Percentiles rank a stretch among this genome's conserved stretches.
Conservation (phyloP, 371 early-diverging fungal species). For the Mortierella sp. region DNA sequence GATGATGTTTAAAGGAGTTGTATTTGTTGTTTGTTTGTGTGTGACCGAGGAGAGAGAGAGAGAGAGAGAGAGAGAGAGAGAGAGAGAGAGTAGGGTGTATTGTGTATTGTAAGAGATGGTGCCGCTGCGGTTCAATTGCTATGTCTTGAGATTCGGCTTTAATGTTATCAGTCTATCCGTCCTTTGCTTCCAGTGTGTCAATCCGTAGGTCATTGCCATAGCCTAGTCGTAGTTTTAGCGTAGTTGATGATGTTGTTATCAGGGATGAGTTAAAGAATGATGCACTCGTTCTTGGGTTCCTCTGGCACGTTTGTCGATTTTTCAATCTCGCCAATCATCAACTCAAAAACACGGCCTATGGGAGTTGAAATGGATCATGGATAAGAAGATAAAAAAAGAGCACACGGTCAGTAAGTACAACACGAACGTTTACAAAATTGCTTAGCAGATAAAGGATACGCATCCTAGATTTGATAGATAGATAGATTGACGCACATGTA, state of each 20-base stretch:
- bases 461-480: constrained; percentile 3
- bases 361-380: not conserved
- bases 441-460: not conserved
- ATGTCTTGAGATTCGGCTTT: not conserved
- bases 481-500: not conserved
- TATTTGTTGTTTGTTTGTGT: not conserved
- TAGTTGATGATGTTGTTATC: not conserved
- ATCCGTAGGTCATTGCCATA: not conserved
- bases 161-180: not conserved
- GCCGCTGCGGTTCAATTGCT: not conserved
- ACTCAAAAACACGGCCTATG: constrained; percentile 76
- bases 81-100: not conserved
- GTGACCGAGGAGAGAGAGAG: not conserved
- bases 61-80: too few relatives aligned
- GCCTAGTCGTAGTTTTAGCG: not conserved
- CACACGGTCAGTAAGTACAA: not conserved
- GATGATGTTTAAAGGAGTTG: not conserved
- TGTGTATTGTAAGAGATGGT: not conserved
- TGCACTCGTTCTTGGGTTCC: constrained; percentile 70
- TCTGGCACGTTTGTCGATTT: constrained; percentile 73
- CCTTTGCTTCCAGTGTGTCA: too few relatives aligned
- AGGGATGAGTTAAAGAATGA: constrained; percentile 55
- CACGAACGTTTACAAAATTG: not conserved
- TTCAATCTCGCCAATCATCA: constrained; percentile 79
- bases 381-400: not conserved